Evolutionary conservation across 805 yeast genomes (phyloP).

Genomic region (Maudiozyma serrabonitensis): DNA sequence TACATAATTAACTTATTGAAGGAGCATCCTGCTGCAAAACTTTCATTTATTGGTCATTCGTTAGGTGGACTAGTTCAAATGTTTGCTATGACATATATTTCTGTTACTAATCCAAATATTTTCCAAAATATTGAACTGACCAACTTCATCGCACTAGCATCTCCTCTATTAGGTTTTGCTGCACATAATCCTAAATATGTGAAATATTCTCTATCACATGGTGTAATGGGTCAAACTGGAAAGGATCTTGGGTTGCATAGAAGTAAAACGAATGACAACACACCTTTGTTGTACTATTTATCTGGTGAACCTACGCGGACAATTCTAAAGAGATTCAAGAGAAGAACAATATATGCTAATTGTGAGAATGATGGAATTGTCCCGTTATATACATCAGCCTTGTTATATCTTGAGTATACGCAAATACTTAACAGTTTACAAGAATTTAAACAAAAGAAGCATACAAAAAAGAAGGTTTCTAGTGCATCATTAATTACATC

Average conservation of each 20-base stretch:
- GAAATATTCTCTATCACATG: conserved; percentile 57
- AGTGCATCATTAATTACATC: conserved; percentile 57
- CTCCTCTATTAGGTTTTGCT: conserved; percentile 66
- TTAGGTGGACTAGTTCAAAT: conserved; percentile 72
- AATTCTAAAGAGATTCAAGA: conserved; percentile 43
- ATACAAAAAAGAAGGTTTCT: conserved; percentile 3
- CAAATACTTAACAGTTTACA: conserved; percentile 30
- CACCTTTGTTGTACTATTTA: conserved; percentile 48
- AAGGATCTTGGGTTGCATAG: conserved; percentile 56
- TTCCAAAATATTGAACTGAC: conserved; percentile 49
- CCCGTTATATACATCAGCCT: conserved; percentile 62
- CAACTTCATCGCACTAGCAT: conserved; percentile 62
- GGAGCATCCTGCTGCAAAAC: conserved; percentile 36
- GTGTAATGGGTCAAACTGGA: conserved; percentile 72
- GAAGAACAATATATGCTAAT: conserved; percentile 68
- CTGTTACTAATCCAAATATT: conserved; percentile 57
- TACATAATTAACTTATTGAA: conserved; percentile 41
- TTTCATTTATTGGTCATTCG: conserved; percentile 73
- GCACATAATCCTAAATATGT: conserved; percentile 70
- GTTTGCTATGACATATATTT: conserved; percentile 65
- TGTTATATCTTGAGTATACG: conserved; percentile 58
- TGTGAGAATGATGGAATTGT: conserved; percentile 74
- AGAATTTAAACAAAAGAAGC: conserved; percentile 14
- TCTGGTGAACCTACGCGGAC: conserved; percentile 54
- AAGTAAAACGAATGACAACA: conserved; percentile 31